Evolutionary conservation across 345 rosid species (phyloP), one percentile per base, ranked within the genome.

Genomic region (Pugionium cornutum): DNA sequence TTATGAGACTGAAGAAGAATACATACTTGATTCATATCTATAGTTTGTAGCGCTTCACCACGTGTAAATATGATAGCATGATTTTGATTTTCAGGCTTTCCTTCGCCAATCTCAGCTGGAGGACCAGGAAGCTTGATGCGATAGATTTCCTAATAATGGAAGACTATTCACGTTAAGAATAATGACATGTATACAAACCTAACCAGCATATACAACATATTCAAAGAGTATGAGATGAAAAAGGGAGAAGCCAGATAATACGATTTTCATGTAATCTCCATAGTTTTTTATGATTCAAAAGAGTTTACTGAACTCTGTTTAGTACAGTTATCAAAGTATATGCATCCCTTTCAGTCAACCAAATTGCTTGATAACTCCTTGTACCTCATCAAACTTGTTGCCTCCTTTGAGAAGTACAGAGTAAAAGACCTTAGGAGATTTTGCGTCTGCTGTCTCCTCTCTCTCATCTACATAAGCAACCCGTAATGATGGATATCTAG

Each of bases 1-100:
- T 76, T 55, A 40, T 32, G 58, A 69, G 42, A 69, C 42, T 32
- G 52, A 53, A 60, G 60, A 41, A 30, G 8, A 52, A 35, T 67
- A 82, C 42, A 52, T 70, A 86, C 74, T 84, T 95, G 99, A 82
- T 95, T 91, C 99, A 91, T 95, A 76, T 91, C 99, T 72, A 95
- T 91, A 43, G 99, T 91, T 78, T 95, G 99, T 63, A 95, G 67
- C 47, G 97, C 96, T 77, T 94, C 97, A 78, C 99, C 99, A 62
- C 99, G 97, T 55, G 97, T 94, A 77, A 94, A 94, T 56, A 95
- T 84, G 65, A 95, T 95, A 45, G 99, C 97, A 72, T 95, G 99
- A 67, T 95, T 95, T 83, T 95, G 96, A 74, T 91, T 95, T 80
- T 95, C 99, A 40, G 99, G 97, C 79, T 95, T 95, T 59, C 95